Evolutionary conservation across 2,329 filamentous ascomycete species (phyloP).

Genomic region (Boeremia exigua): DNA sequence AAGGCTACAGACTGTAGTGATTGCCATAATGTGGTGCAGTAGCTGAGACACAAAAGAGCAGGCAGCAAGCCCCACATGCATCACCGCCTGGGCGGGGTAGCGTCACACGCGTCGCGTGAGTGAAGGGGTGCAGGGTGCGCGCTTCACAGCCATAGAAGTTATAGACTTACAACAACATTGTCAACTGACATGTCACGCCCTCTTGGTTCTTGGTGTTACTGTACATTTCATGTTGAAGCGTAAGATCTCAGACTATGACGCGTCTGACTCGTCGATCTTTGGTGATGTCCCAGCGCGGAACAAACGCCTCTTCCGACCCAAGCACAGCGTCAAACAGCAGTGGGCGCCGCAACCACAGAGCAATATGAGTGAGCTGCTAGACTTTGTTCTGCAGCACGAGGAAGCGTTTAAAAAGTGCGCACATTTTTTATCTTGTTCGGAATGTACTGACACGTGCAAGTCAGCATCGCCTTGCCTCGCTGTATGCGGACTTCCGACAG

Average conservation of each 20-base stretch:
- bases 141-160: not conserved
- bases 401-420: constrained; percentile 55
- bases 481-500: constrained; percentile 84
- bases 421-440: too few species aligned
- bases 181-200: constrained; percentile 7
- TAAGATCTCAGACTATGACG: constrained; percentile 25
- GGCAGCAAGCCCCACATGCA: constrained; percentile 15
- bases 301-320: constrained; percentile 32
- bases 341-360: constrained; percentile 33
- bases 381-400: constrained; percentile 62
- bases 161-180: constrained; percentile 5
- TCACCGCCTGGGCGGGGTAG: constrained; percentile 17
- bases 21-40: not conserved
- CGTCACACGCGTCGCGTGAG: constrained; percentile 18
- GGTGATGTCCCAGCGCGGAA: constrained; percentile 26
- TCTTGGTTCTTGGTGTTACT: constrained; percentile 8
- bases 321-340: constrained; percentile 22
- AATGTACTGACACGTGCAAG: constrained; percentile 28
- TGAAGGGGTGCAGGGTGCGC: constrained; percentile 4
- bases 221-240: constrained; percentile 33
- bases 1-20: not conserved
- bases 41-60: not conserved
- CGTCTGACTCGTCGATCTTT: constrained; percentile 29
- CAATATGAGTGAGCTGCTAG: constrained; percentile 70
- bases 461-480: constrained; percentile 78